Evolutionary conservation across 1,284 basidiomycete species (phyloP).

Genomic region (Malassezia furfur): DNA sequence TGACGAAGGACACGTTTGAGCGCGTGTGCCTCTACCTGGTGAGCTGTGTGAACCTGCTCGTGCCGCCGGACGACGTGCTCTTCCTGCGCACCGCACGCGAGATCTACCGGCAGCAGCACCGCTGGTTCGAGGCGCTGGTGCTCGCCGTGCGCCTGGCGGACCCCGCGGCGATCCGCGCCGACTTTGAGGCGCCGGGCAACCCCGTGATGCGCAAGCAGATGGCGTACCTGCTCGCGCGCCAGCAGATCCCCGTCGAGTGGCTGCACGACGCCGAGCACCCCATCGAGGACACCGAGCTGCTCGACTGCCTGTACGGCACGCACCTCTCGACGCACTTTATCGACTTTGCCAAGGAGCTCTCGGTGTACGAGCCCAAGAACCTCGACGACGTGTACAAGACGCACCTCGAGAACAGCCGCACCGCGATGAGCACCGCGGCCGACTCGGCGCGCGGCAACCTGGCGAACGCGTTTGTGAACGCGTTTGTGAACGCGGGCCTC

Average conservation of each 20-base stretch:
- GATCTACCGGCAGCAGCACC: slow-evolving; percentile 78
- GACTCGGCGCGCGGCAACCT: slow-evolving; percentile 91
- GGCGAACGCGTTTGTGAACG: slow-evolving; percentile 95
- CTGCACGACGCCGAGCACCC: slow-evolving; percentile 57
- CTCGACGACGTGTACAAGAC: slow-evolving; percentile 97
- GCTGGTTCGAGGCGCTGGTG: slow-evolving; percentile 82
- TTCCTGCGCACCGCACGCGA: slow-evolving; percentile 83
- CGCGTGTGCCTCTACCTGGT: slow-evolving; percentile 98
- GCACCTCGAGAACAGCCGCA: slow-evolving; percentile 67
- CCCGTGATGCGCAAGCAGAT: slow-evolving; percentile 80
- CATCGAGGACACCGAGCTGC: slow-evolving; percentile 53
- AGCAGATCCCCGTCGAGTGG: slow-evolving; percentile 86
- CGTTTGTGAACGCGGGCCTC: slow-evolving; percentile 96
- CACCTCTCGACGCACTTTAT: slow-evolving; percentile 63
- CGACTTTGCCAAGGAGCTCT: slow-evolving; percentile 88
- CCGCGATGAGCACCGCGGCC: slow-evolving; percentile 53
- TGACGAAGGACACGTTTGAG: slow-evolving; percentile 66
- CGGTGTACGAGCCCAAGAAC: slow-evolving; percentile 76
- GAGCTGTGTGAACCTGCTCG: slow-evolving; percentile 82
- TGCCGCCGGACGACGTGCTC: slow-evolving; percentile 81
- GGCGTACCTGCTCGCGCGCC: slow-evolving; percentile 82
- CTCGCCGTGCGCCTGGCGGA: slow-evolving; percentile 80
- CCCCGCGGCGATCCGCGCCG: slow-evolving; percentile 58
- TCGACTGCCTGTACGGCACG: slow-evolving; percentile 67
- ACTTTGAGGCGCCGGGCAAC: slow-evolving; percentile 44